Base-by-base conservation (phyloP, 192 early-diverging fungal species). In the Fimicolochytrium jonesii region DNA sequence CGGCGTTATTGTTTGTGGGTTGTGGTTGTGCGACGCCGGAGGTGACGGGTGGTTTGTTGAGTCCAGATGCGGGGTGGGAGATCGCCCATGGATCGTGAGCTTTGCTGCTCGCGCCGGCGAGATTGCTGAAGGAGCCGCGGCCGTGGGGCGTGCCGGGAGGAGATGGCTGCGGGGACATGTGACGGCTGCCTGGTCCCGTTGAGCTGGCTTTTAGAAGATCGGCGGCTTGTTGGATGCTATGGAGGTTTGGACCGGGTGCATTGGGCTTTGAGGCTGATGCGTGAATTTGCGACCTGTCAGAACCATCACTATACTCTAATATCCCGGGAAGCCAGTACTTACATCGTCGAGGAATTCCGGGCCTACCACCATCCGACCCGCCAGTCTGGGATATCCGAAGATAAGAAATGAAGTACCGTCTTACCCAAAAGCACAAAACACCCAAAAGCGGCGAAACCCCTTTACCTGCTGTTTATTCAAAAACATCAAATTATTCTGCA, bases 401-500 rank as follows among this genome's bases (percentile, higher is more conserved):
- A n/a, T n/a, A n/a, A n/a, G n/a, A n/a, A n/a, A n/a, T n/a, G n/a
- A n/a, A n/a, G n/a, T n/a, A n/a, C n/a, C n/a, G n/a, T n/a, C n/a
- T n/a, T n/a, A n/a, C n/a, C n/a, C n/a, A n/a, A n/a, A n/a, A n/a
- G n/a, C n/a, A n/a, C n/a, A n/a, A n/a, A n/a, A n/a, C n/a, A n/a
- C n/a, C n/a, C n/a, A n/a, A n/a, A n/a, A n/a, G n/a, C n/a, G n/a
- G n/a, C n/a, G n/a, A n/a, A n/a, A n/a, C n/a, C n/a, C n/a, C n/a
- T n/a, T 28, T 41, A 35, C 65, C 46, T 50, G 66, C 31, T 46
- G 26, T 26, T 45, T 42, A 23, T 48, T 62, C 11, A 72, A 29
- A 29, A 69, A 34, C 56, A 36, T 36, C 55, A 70, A 54, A 41
- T 82, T 66, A 58, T 56, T 53, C 45, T 75, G 72, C 57, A 72